Evolutionary conservation across 2,329 filamentous ascomycete genomes (phyloP), one percentile per base, ranked within the genome.

Genomic region (Talaromyces sp.): DNA sequence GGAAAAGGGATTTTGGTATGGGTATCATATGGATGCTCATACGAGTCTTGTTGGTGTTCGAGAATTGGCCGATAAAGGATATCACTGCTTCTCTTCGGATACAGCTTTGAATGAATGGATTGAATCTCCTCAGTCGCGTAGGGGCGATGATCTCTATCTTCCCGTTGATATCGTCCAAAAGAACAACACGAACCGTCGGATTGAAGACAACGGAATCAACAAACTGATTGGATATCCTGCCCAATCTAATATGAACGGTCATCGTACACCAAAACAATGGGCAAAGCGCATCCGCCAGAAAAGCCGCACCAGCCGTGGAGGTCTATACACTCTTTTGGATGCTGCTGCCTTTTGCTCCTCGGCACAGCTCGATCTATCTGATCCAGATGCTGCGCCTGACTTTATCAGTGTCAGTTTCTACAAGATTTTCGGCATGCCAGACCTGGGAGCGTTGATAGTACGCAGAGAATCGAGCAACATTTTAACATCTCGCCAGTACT

Each of bases 361-460:
- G 0, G 84, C 89, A 3, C 84, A 84, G 1, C 77, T 97, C 7
- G 83, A 95, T 67, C 76, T 97, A 3, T 79, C 83, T 56, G 75
- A 89, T 63, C 65, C 80, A 0, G 75, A 78, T 0, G 69, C 74
- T 0, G 85, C 88, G 0, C 89, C 93, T 1, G 93, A 97, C 70
- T 97, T 97, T 64, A 87, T 84, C 0, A 88, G 90, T 0, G 68
- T 97, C 39, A 97, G 92, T 71, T 85, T 97, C 63, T 95, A 97
- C 77, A 97, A 97, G 72, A 92, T 97, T 15, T 97, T 97, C 70
- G 93, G 94, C 1, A 97, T 97, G 63, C 93, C 93, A 0, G 90
- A 97, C 69, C 78, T 97, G 2, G 93, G 93, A 2, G 91, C 87
- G 1, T 75, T 97, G 58, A 85, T 97, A 28, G 85, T 97, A 10